Evolutionary conservation across 163 green algal genomes (phyloP), one percentile per base, ranked within the genome.

Genomic region (Chloromonas sp.): DNA sequence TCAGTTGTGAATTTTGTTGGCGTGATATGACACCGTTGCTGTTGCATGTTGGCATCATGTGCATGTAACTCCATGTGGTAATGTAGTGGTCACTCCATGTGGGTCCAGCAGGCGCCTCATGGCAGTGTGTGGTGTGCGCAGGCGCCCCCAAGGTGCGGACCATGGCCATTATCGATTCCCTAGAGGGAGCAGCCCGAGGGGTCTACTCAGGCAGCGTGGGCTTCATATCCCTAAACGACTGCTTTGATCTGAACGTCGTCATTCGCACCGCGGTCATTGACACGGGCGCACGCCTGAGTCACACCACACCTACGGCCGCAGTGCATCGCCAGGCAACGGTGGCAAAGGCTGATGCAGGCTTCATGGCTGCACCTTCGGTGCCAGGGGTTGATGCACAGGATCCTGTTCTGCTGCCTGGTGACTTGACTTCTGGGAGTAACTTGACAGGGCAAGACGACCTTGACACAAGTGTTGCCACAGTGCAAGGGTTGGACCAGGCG

Each of bases 241-340:
- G 95, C 8, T 98, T 99, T 87, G 97, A 99, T 89, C 88, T 99
- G 3, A 99, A 99, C 92, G 98, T 99, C 81, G 96, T 99, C 15
- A 99, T 99, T 86, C 91, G 97, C 62, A 99, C 95, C 1, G 96
- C 95, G 0, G 92, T 99, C 3, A 86, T 96, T 1, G 60, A 88
- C 78, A 8, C 14, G 79, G 5, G n/a, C 60, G 3, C 79, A 57
- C 81, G 57, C n/a, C 60, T 84, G 81, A 60, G 8, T 1, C 8
- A 13, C 11, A 59, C 3, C 3, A 15, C 14, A 61, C 61, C 36
- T 78, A 83, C 0, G 61, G 2, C 14, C 14, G 3, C 3, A 8
- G 59, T 80, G 58, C 1, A 71, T 71, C 60, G 61, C 60, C 71
- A 83, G 14, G 11, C 66, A 70, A 13, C 61, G 74, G 61, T 15